phyloP scores from a whole-genome alignment of 2,329 filamentous ascomycete genomes.

The Drechslerella coelobrocha region DNA sequence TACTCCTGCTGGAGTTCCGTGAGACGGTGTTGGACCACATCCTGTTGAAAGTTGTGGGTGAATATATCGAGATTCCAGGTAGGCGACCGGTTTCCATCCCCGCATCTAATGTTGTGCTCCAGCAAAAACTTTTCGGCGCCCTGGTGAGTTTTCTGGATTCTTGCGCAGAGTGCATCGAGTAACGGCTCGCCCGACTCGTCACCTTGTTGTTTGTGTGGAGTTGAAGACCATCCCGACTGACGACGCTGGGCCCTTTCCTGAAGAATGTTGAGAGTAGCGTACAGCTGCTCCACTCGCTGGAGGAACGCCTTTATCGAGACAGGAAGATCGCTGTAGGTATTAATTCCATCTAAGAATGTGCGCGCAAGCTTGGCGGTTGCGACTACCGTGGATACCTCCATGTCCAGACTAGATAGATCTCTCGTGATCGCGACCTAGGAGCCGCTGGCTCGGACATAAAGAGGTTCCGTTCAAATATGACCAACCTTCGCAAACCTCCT shows the following conservation, averaged over 20 bases:
- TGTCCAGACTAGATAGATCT: background rate
- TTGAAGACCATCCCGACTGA: constrained; percentile 4
- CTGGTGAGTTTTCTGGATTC: constrained; percentile 11
- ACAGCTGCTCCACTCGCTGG: constrained; percentile 16
- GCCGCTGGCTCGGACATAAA: too few relatives aligned
- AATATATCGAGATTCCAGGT: constrained; percentile 16
- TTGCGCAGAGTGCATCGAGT: constrained; percentile 1
- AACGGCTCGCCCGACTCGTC: constrained; percentile 8
- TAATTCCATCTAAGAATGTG: constrained; percentile 5
- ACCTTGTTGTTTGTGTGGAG: background rate
- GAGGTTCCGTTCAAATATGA: too few relatives aligned
- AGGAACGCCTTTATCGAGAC: constrained; percentile 4
- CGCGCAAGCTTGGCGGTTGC: constrained; percentile 2
- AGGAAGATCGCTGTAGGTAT: constrained; percentile 4
- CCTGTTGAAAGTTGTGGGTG: constrained; percentile 9
- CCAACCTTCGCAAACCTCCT: too few relatives aligned
- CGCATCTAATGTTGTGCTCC: background rate
- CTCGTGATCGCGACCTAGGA: too few relatives aligned
- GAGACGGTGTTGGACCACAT: constrained; percentile 3
- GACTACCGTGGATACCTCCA: constrained; percentile 2
- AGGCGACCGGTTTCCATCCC: constrained; percentile 9
- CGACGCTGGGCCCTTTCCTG: constrained; percentile 7
- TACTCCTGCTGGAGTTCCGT: constrained; percentile 12
- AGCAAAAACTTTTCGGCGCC: constrained; percentile 11
- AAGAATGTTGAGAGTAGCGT: constrained; percentile 18